These are phyloP conservation scores for Ajuga reptans DNA, from an alignment of 305 asterid genomes.

Conservation along the genomic window DNA sequence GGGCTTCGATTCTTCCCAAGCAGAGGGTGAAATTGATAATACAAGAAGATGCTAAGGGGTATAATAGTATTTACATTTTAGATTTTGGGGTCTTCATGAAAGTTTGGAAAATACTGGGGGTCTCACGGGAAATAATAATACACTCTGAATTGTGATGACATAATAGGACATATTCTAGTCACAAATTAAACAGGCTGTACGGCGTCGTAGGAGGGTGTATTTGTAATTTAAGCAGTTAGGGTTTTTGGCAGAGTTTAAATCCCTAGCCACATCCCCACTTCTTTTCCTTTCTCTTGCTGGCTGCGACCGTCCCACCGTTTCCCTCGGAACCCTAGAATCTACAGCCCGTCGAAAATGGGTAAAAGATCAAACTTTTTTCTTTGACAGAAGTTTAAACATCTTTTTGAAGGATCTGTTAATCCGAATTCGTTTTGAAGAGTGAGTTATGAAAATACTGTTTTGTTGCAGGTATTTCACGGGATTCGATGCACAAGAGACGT, in stretches of 20 bases:
- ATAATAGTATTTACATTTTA: neutral
- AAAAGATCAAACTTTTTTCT: neutral
- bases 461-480: conserved; percentile 57
- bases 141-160: neutral
- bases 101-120: conserved; percentile 6
- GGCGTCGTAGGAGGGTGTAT: conserved; percentile 14
- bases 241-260: conserved; percentile 20
- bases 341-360: conserved; percentile 42
- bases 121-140: neutral
- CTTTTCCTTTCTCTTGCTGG: neutral
- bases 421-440: neutral
- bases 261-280: neutral
- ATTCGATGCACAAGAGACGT: conserved; percentile 69
- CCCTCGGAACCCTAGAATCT: conserved; percentile 21
- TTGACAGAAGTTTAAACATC: neutral
- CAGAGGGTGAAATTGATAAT: neutral
- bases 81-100: neutral
- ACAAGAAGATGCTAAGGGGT: neutral
- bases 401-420: neutral
- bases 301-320: conserved; percentile 14
- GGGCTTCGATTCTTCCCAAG: conserved; percentile 20
- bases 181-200: neutral
- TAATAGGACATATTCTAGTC: neutral
- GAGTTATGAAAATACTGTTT: conserved; percentile 6
- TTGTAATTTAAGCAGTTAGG: conserved; percentile 19